Evolutionary conservation across 78 protist genomes (phyloP).

Genomic region (Dictyostelium firmibasis): DNA sequence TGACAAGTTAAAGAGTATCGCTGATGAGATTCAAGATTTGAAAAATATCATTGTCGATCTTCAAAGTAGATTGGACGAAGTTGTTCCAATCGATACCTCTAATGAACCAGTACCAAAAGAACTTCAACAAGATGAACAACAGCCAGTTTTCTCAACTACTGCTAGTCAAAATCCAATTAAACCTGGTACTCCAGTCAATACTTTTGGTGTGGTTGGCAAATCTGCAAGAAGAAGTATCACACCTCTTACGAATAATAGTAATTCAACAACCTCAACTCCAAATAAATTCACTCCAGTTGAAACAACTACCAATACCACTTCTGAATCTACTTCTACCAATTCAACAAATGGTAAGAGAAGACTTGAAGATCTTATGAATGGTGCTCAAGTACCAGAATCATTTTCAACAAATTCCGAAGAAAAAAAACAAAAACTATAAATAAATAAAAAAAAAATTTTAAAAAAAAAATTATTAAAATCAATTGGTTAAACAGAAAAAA

Average conservation of each 20-base stretch:
- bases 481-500: too few relatives aligned
- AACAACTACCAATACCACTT: background rate
- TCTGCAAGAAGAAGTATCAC: background rate
- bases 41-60: constrained; percentile 25
- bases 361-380: constrained; percentile 54
- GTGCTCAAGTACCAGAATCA: background rate
- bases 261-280: background rate
- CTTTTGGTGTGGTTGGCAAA: constrained; percentile 51
- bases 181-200: constrained; percentile 13
- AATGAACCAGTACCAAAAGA: constrained; percentile 68
- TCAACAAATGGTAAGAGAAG: constrained; percentile 17
- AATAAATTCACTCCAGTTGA: background rate
- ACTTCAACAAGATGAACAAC: constrained; percentile 8
- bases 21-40: constrained; percentile 39
- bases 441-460: background rate
- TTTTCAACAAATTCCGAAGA: background rate
- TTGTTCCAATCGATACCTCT: constrained; percentile 61
- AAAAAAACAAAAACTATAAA: constrained; percentile 10
- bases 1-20: background rate
- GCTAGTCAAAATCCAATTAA: background rate
- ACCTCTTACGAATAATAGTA: background rate
- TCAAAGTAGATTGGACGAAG: constrained; percentile 32
- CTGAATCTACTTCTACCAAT: background rate
- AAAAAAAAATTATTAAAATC: background rate
- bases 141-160: background rate